Base-by-base conservation (phyloP, 1,284 basidiomycete species). In the Wallemia hederae region DNA sequence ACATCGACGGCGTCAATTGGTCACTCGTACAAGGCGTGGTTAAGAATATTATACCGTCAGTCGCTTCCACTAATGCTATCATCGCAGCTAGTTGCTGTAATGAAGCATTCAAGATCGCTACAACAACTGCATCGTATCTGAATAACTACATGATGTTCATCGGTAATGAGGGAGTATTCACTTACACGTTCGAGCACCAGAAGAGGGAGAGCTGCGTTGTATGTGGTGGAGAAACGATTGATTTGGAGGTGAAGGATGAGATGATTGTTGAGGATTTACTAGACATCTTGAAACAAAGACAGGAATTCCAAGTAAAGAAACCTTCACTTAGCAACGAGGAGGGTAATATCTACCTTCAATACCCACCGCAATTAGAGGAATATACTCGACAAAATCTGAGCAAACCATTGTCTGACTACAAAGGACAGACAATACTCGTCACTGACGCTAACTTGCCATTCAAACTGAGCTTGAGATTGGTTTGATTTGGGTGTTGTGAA, bases 31-130 rank as follows among this genome's bases (percentile, higher is more conserved):
- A 98, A 70, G 94, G 94, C 58, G 94, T 99, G 29, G 91, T 98
- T 59, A 99, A 99, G 76, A 96, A 97, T 69, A 97, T 99, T 71
- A 98, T 99, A 65, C 92, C 92, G 15, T 92, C 94, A 28, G 94
- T 97, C 65, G 90, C 90, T 0, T 90, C 86, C 1, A 96, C 91
- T 11, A 96, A 94, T 67, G 89, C 90, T 55, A 89, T 96, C 69
- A 90, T 97, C 64, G 85, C 90, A 27, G 26, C 58, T 5, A 86
- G 91, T 1, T 98, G 94, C 72, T 98, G 92, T 68, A 96, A 96
- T 66, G 94, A 99, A 72, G 94, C 94, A 9, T 90, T 98, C 78
- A 99, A 99, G 73, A 86, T 99, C 62, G 92, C 89, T 22, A 98
- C 94, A 0, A 86, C 81, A 63, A 84, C 85, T 26, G 92, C 91